A percentile compares a stretch with the other conserved stretches of the same genome.
Evolutionary conservation across 257 asterid genomes (phyloP).

Genomic region (Petunia secreta): DNA sequence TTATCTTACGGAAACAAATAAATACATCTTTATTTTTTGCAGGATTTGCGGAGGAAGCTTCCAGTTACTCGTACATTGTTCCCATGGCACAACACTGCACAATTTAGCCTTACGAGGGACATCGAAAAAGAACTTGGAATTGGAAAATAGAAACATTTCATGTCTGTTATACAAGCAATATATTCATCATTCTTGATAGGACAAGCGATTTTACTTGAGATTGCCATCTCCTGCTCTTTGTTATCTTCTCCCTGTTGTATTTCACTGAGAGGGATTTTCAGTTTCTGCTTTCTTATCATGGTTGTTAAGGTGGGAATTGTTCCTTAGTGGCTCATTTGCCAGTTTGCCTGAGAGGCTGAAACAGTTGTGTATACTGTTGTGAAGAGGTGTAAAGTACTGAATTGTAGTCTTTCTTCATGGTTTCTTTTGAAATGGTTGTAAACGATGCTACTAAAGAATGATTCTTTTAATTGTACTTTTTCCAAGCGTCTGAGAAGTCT

Average conservation of each 20-base stretch:
- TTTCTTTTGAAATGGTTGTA: conserved; percentile 11
- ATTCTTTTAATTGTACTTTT: neutral
- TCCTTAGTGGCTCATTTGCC: neutral
- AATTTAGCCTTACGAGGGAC: conserved; percentile 87
- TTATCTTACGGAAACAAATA: neutral
- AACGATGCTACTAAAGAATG: conserved; percentile 20
- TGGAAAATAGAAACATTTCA: conserved; percentile 44
- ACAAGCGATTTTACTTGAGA: conserved; percentile 20
- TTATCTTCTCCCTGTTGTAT: neutral
- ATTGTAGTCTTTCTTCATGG: neutral
- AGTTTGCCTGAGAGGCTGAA: conserved; percentile 10
- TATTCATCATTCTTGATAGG: conserved; percentile 6
- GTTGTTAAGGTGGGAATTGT: conserved; percentile 21
- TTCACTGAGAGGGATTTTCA: neutral
- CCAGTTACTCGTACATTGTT: conserved; percentile 93
- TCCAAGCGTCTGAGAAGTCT: neutral
- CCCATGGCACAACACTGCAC: conserved; percentile 94
- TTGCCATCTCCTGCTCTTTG: conserved; percentile 16
- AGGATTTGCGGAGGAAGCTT: conserved; percentile 98
- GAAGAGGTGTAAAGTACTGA: conserved; percentile 19
- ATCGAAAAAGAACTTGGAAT: conserved; percentile 76
- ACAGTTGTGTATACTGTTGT: conserved; percentile 20
- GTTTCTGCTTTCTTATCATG: neutral
- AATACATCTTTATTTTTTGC: conserved; percentile 21
- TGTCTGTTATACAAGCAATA: conserved; percentile 1